Evolutionary conservation across 1,284 basidiomycete species (phyloP).

Genomic region (Somion occarium): DNA sequence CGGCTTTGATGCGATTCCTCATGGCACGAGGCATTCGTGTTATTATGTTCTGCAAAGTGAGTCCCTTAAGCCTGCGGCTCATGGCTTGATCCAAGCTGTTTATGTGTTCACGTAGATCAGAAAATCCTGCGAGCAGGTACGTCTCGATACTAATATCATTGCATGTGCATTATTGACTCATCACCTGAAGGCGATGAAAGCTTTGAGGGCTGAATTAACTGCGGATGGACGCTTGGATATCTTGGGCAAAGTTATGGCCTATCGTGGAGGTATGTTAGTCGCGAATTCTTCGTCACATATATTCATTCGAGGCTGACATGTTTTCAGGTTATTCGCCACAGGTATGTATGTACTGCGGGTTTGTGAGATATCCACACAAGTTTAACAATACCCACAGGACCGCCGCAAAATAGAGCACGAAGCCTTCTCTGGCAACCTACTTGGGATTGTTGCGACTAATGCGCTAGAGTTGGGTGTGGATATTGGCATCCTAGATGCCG

Average conservation of each 20-base stretch:
- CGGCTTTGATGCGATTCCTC: constrained; percentile 71
- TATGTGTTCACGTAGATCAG: constrained; percentile 64
- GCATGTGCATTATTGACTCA: background rate
- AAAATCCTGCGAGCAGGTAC: constrained; percentile 78
- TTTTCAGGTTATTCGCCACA: constrained; percentile 51
- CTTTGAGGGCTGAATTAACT: constrained; percentile 68
- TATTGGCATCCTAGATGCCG: constrained; percentile 84
- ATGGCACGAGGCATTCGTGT: constrained; percentile 80
- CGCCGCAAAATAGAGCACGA: constrained; percentile 81
- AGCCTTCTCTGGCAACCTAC: constrained; percentile 78
- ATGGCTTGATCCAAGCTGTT: too few species aligned
- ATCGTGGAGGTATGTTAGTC: constrained; percentile 64
- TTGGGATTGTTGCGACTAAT: constrained; percentile 89
- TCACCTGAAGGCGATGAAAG: constrained; percentile 66
- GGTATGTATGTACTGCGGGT: constrained; percentile 24
- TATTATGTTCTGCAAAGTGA: constrained; percentile 86
- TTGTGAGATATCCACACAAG: background rate
- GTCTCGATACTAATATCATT: constrained; percentile 15
- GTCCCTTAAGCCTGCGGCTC: too few species aligned
- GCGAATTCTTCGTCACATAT: background rate
- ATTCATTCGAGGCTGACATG: background rate
- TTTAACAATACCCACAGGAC: too few species aligned
- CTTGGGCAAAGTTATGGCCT: constrained; percentile 74
- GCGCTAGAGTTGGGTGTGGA: constrained; percentile 91
- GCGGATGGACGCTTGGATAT: constrained; percentile 77